Evolutionary conservation across 495 filamentous ascomycete species (phyloP), one percentile per base, ranked within the genome.

Genomic region (Podospora didyma): DNA sequence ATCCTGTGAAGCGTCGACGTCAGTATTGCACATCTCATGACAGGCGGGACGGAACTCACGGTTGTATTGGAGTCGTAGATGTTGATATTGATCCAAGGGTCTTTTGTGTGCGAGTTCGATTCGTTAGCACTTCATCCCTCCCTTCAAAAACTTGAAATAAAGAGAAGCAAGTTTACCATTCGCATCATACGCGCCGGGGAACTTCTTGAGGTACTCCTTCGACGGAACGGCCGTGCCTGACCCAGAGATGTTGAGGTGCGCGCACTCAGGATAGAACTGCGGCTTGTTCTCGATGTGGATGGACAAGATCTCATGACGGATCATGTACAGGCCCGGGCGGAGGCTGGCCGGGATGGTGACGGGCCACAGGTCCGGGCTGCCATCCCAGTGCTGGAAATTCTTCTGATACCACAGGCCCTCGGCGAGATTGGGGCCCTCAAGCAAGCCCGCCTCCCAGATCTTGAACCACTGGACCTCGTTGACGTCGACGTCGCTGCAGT

Each of bases 211-310:
- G 47, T 70, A 81, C 23, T 69, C 65, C 31, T 69, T 57, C 26
- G 69, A 69, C 16, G 77, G 77, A n/a, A 72, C 37, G 14, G 60
- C 68, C 7, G 61, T 69, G 0, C 74, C 79, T 0, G 55, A 71
- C 6, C 77, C 76, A n/a, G 65, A 71, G 11, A 83, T 68, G 21
- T 75, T 72, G 48, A 84, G 57, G 60, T 82, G 79, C 5, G 76
- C 81, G 45, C 80, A 84, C 56, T 82, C 76, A 14, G 76, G 75
- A 59, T 83, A 82, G 56, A 79, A 84, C 69, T 83, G 80, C 3
- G 80, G 79, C 57, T 65, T 73, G 41, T 75, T 69, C 54, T 70
- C 75, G 35, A 82, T 71, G 51, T 83, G 80, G 6, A 84, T 73
- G 6, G 74, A 76, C 39, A 82, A 57, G 21, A 83, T 74, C 60